phyloP scores from a whole-genome alignment of 352 stramenopile species.

The Blastocystis sp. region DNA sequence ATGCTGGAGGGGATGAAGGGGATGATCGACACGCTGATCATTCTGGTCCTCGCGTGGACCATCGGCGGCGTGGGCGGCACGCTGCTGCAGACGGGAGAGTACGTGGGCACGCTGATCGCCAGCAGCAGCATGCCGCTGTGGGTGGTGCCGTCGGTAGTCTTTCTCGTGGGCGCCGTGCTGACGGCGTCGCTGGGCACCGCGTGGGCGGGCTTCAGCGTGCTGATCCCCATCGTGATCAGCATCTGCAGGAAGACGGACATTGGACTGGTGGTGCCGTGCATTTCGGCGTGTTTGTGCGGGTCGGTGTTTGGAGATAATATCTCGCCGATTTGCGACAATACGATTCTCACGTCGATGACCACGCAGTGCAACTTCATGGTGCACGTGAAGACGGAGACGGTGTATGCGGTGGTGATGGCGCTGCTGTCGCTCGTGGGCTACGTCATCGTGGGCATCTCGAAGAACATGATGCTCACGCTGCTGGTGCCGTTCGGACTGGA shows the following conservation, averaged over 20 bases:
- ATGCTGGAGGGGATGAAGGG: constrained; percentile 3
- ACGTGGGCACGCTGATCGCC: constrained; percentile 60
- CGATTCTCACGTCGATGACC: constrained; percentile 72
- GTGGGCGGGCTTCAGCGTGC: constrained; percentile 79
- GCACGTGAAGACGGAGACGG: neutral
- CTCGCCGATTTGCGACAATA: constrained; percentile 82
- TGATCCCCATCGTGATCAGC: constrained; percentile 74
- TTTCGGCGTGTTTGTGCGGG: constrained; percentile 72
- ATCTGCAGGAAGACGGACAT: constrained; percentile 70
- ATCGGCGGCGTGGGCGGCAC: neutral
- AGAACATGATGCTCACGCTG: neutral
- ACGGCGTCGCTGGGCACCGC: constrained; percentile 75
- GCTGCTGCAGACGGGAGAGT: constrained; percentile 1
- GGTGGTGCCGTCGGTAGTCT: constrained; percentile 70
- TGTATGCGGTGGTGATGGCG: neutral
- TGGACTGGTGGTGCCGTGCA: constrained; percentile 73
- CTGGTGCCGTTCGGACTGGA: neutral
- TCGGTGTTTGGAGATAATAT: constrained; percentile 75
- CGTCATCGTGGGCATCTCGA: neutral
- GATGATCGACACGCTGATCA: constrained; percentile 23
- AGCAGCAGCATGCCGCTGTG: constrained; percentile 67
- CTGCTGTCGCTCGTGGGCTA: neutral
- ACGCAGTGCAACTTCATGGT: constrained; percentile 62
- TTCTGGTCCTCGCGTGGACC: constrained; percentile 29
- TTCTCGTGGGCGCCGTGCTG: constrained; percentile 73